Evolutionary conservation across 1,139 yeast genomes (phyloP).

Genomic region (Yamadazyma trypodendri): DNA sequence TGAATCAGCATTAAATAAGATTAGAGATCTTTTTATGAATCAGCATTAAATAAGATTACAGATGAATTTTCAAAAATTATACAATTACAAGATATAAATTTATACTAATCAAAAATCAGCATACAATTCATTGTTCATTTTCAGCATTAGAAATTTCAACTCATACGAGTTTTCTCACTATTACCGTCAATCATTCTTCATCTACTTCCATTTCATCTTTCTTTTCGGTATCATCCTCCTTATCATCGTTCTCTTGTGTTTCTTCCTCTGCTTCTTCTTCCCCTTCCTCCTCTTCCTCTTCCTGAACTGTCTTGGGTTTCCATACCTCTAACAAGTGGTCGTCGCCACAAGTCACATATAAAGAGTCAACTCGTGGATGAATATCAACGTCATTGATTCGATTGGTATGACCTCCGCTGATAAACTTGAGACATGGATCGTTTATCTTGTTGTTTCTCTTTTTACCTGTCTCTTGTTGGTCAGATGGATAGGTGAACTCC

Average conservation of each 20-base stretch:
- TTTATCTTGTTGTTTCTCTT: conserved; percentile 29
- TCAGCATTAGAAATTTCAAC: not conserved
- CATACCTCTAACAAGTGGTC: conserved; percentile 54
- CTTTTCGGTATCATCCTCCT: conserved; percentile 24
- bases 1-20: too few relatives aligned
- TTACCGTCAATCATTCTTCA: conserved; percentile 6
- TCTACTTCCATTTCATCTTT: conserved; percentile 15
- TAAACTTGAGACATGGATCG: conserved; percentile 61
- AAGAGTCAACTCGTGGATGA: conserved; percentile 44
- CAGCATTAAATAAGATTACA: too few relatives aligned
- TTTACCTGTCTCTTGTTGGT: conserved; percentile 19
- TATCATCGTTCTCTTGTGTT: conserved; percentile 25
- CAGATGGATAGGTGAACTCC: conserved; percentile 40
- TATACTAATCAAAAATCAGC: too few relatives aligned
- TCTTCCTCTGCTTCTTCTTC: conserved; percentile 27
- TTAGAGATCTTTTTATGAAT: not conserved
- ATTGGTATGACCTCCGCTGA: conserved; percentile 61
- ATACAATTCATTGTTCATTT: too few relatives aligned
- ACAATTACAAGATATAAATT: too few relatives aligned
- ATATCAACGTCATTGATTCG: conserved; percentile 50
- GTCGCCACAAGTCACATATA: conserved; percentile 50
- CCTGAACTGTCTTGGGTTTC: conserved; percentile 47
- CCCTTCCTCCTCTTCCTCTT: conserved; percentile 43
- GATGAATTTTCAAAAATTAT: too few relatives aligned
- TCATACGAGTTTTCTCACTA: conserved; percentile 1